phyloP scores from a whole-genome alignment of 306 rosid species.

The Cicer yamashitae region DNA sequence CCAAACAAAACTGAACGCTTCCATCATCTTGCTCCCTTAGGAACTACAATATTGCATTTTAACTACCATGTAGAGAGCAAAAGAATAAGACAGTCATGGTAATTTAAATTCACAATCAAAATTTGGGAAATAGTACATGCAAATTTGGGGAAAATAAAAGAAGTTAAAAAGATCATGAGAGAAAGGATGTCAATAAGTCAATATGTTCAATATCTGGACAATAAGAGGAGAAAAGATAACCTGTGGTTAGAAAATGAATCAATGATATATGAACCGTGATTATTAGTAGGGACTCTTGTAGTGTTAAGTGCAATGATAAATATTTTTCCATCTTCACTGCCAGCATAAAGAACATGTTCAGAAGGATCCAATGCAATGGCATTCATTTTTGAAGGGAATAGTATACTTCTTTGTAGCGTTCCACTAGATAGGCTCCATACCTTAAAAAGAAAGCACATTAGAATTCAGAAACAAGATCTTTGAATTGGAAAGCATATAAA shows the following conservation, averaged over 20 bases:
- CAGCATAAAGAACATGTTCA: slow-evolving; percentile 76
- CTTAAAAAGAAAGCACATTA: slow-evolving; percentile 47
- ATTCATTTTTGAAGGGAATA: slow-evolving; percentile 67
- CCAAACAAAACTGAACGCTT: slow-evolving; percentile 28
- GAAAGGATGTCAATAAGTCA: not conserved
- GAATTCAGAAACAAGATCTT: slow-evolving; percentile 23
- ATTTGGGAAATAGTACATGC: slow-evolving; percentile 9
- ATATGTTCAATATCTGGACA: slow-evolving; percentile 9
- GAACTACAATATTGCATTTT: not conserved
- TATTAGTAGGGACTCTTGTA: slow-evolving; percentile 51
- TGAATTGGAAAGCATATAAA: slow-evolving; percentile 5
- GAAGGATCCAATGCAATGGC: slow-evolving; percentile 78
- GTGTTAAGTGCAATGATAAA: slow-evolving; percentile 69
- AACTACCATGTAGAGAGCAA: not conserved
- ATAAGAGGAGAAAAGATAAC: slow-evolving; percentile 48
- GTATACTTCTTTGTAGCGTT: slow-evolving; percentile 64
- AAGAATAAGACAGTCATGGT: slow-evolving; percentile 5
- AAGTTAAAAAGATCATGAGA: not conserved
- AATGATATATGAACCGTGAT: slow-evolving; percentile 65
- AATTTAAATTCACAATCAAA: slow-evolving; percentile 4
- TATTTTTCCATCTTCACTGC: slow-evolving; percentile 78
- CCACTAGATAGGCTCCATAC: slow-evolving; percentile 86
- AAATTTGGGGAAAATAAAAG: not conserved
- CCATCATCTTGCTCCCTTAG: slow-evolving; percentile 3
- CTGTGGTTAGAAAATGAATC: slow-evolving; percentile 75